These are phyloP conservation scores for Nicotiana paniculata DNA, from an alignment of 257 asterid species.

Conservation along the genomic window DNA sequence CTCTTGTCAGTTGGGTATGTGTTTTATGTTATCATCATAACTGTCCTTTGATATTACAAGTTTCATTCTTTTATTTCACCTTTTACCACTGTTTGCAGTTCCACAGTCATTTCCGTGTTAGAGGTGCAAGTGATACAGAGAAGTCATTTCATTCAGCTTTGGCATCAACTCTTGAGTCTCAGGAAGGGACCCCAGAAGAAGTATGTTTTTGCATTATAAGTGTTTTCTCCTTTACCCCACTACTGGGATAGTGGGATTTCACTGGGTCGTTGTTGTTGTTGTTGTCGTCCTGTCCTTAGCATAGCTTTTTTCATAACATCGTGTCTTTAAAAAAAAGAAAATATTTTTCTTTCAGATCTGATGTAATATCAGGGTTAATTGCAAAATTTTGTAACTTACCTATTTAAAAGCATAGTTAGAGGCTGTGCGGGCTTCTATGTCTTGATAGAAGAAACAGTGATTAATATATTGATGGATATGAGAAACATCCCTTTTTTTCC, in stretches of 20 bases:
- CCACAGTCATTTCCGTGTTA: conserved; percentile 53
- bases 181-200: conserved; percentile 80
- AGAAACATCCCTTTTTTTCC: conserved; percentile 7
- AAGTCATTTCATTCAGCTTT: conserved; percentile 52
- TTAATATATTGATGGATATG: conserved; percentile 16
- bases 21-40: background rate
- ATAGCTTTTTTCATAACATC: background rate
- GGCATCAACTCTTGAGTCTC: conserved; percentile 71
- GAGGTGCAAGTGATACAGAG: conserved; percentile 49
- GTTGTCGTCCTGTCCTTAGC: background rate
- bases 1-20: conserved; percentile 80
- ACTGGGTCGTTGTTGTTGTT: too few species aligned
- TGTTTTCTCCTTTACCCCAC: background rate
- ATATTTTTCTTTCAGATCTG: background rate
- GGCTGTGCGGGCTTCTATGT: background rate
- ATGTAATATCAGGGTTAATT: background rate
- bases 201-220: conserved; percentile 28
- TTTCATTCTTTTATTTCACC: conserved; percentile 6
- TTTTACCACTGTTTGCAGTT: conserved; percentile 43
- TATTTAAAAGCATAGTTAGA: background rate
- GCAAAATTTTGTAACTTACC: background rate
- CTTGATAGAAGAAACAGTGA: conserved; percentile 2
- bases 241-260: too few species aligned
- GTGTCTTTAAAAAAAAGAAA: background rate
- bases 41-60: conserved; percentile 12